Conservation (phyloP, 805 yeast species). For the Ogataea methanolica region DNA sequence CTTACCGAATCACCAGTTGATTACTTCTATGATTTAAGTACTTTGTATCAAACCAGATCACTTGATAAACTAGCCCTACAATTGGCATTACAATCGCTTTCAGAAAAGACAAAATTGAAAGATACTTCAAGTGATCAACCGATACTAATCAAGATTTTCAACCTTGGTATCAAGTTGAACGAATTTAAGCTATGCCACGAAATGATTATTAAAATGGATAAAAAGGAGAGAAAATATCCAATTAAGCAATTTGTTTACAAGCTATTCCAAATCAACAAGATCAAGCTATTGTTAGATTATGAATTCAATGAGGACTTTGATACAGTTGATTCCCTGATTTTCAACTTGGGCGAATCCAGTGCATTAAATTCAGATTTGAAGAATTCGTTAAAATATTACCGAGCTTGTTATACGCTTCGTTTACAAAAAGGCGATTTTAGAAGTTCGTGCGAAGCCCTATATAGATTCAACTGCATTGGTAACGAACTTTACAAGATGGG, state of each 20-base stretch:
- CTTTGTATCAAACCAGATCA: slow-evolving; percentile 30
- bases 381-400: slow-evolving; percentile 38
- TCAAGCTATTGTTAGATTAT: slow-evolving; percentile 35
- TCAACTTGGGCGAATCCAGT: slow-evolving; percentile 22
- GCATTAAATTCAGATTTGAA: slow-evolving; percentile 24
- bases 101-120: slow-evolving; percentile 14
- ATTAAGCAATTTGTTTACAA: slow-evolving; percentile 33
- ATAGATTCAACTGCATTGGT: slow-evolving; percentile 33
- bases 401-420: slow-evolving; percentile 49
- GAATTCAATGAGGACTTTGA: slow-evolving; percentile 41
- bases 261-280: slow-evolving; percentile 35
- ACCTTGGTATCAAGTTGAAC: slow-evolving; percentile 26
- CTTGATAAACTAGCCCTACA: slow-evolving; percentile 32
- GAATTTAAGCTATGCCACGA: slow-evolving; percentile 28
- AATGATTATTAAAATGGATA: slow-evolving; percentile 24
- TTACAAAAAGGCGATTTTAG: slow-evolving; percentile 44
- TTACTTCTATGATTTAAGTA: slow-evolving; percentile 35
- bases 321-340: slow-evolving; percentile 39
- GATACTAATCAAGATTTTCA: slow-evolving; percentile 24
- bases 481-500: slow-evolving; percentile 4
- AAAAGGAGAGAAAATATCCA: slow-evolving; percentile 18
- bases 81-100: slow-evolving; percentile 25
- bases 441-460: slow-evolving; percentile 41
- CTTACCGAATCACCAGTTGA: slow-evolving; percentile 31
- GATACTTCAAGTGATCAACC: slow-evolving; percentile 20